phyloP scores from a whole-genome alignment of 1,284 basidiomycete species.

The Microbotryomycetes sp. region DNA sequence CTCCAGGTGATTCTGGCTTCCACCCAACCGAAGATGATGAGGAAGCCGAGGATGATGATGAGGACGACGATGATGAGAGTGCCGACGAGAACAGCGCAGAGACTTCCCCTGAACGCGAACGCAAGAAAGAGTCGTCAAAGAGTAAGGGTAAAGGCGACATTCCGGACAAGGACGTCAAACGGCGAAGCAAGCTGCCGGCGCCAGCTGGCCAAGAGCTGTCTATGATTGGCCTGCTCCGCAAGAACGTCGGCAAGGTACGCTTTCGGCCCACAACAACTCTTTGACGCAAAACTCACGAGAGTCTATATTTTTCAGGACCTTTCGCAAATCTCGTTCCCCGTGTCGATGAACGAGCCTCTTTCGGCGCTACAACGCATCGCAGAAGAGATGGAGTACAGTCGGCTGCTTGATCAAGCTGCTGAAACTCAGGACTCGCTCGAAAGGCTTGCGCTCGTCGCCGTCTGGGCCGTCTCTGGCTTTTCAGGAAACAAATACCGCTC shows the following conservation, averaged over 20 bases:
- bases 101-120: slow-evolving; percentile 1
- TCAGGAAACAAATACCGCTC: slow-evolving; percentile 61
- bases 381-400: slow-evolving; percentile 75
- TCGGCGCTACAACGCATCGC: slow-evolving; percentile 63
- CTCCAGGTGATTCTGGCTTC: slow-evolving; percentile 2
- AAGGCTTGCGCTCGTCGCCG: slow-evolving; percentile 67
- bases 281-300: not conserved
- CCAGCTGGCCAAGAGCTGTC: slow-evolving; percentile 70
- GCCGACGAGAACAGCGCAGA: not conserved
- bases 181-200: slow-evolving; percentile 58
- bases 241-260: slow-evolving; percentile 79
- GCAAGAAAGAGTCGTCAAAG: slow-evolving; percentile 11
- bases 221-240: slow-evolving; percentile 76
- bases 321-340: slow-evolving; percentile 73
- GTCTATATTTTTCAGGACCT: slow-evolving; percentile 54
- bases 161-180: slow-evolving; percentile 36
- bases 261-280: not conserved
- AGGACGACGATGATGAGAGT: not conserved
- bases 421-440: slow-evolving; percentile 56
- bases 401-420: slow-evolving; percentile 57
- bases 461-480: slow-evolving; percentile 74
- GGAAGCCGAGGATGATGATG: slow-evolving; percentile 3
- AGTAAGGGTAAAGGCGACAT: slow-evolving; percentile 1
- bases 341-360: slow-evolving; percentile 81
- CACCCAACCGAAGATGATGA: slow-evolving; percentile 5